Percentiles rank a stretch among this genome's conserved stretches.
These are phyloP conservation scores for Pelargonium fulgidum DNA, from an alignment of 441 rosid genomes.

Conservation along the genomic window DNA sequence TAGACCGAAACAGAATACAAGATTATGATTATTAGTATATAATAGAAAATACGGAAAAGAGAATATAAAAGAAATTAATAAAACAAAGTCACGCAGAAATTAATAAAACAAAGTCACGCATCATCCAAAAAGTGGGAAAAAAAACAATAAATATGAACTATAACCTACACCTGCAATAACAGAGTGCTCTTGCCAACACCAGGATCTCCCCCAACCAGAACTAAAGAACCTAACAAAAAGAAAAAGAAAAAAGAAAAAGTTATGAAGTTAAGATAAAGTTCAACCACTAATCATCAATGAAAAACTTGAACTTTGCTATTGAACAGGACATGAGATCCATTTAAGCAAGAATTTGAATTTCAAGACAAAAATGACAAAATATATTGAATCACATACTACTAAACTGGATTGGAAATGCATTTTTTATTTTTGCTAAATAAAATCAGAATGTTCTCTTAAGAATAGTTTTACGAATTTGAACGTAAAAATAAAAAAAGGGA, in stretches of 20 bases:
- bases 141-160: neutral
- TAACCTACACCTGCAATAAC: constrained; percentile 55
- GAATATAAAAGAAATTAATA: neutral
- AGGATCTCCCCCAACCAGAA: constrained; percentile 90
- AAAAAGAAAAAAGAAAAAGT: neutral
- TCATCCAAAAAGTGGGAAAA: neutral
- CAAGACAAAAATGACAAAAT: no score
- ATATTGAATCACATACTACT: no score
- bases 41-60: neutral
- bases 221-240: constrained; percentile 54
- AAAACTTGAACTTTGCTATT: no score
- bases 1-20: constrained; percentile 15
- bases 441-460: no score
- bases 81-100: neutral
- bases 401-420: no score
- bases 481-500: no score
- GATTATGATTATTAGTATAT: neutral
- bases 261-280: neutral
- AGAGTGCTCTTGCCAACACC: constrained; percentile 97
- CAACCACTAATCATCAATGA: neutral
- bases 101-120: neutral
- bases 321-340: no score
- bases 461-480: no score
- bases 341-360: no score
- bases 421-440: no score